Evolutionary conservation across 75 land plant species (phyloP).

Genomic region (Picea glauca): DNA sequence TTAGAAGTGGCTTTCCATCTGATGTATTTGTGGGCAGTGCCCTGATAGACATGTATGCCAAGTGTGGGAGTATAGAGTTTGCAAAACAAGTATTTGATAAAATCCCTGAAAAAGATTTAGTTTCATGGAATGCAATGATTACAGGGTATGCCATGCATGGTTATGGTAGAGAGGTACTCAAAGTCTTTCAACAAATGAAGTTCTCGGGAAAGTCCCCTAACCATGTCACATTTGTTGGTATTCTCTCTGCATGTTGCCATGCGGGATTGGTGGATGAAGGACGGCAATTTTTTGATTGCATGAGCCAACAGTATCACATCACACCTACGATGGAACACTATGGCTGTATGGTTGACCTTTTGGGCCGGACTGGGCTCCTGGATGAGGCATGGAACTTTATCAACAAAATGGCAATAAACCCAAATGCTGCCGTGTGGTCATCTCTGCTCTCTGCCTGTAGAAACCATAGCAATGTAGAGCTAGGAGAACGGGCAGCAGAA

Average conservation of each 20-base stretch:
- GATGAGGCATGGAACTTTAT: slow-evolving; percentile 2
- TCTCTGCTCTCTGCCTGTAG: slow-evolving; percentile 35
- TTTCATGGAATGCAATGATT: slow-evolving; percentile 7
- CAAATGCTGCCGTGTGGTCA: slow-evolving; percentile 24
- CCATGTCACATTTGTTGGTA: slow-evolving; percentile 4
- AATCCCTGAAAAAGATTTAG: background rate
- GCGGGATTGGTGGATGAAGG: slow-evolving; percentile 15
- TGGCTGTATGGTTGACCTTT: background rate
- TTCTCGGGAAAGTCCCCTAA: slow-evolving; percentile 32
- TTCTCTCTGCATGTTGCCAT: slow-evolving; percentile 12
- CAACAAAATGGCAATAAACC: slow-evolving; percentile 21
- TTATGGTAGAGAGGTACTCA: background rate
- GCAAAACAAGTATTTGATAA: background rate
- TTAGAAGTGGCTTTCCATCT: no score
- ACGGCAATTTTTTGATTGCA: slow-evolving; percentile 9
- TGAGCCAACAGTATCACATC: slow-evolving; percentile 22
- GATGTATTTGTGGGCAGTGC: background rate
- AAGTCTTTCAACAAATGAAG: slow-evolving; percentile 26
- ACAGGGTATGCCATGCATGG: background rate
- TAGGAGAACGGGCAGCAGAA: slow-evolving; percentile 25
- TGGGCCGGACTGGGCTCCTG: no score
- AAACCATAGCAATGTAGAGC: slow-evolving; percentile 24
- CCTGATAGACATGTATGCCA: slow-evolving; percentile 6
- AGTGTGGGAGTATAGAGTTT: slow-evolving; percentile 3
- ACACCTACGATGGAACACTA: slow-evolving; percentile 31